Base-by-base conservation (phyloP, 768 basidiomycete species). In the Austroboletus festivus region DNA sequence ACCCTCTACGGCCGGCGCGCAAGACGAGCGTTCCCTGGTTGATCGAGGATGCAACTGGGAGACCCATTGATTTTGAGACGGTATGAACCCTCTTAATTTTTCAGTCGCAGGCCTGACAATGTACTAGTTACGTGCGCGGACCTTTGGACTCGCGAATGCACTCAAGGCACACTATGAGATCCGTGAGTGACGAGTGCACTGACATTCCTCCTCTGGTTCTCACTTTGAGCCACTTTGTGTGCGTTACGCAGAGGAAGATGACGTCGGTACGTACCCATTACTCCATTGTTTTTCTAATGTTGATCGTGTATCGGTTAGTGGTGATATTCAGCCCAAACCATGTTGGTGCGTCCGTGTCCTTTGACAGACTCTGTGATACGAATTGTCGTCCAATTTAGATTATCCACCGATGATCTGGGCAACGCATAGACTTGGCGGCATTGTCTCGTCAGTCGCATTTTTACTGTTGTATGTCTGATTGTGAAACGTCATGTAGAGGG, bases 251-350 rank as follows among this genome's bases (percentile, higher is more conserved):
- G 82, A 65, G 50, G 69, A 73, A 19, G 63, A 74, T 42, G 79
- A 82, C 50, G 73, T 80, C 26, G 80, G 82, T 83, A 59, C 7
- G 68, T 65, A 31, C 42, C 8, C 7, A 9, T 24, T 13, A 34
- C 30, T 20, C 42, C 5, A 38, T n/a, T 5, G 16, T 8, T 28
- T n/a, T 42, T 15, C 13, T 44, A 23, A 24, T 50, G 38, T 37
- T 58, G 23, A 58, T 30, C 16, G 22, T 48, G 16, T 45, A 5
- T 13, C 18, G 5, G 19, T 19, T 39, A 83, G 84, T 83, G 37
- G 81, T 82, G 57, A 56, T 86, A 31, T 80, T 80, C 63, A 80
- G 82, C 53, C 79, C 81, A 12, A 86, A 86, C 54, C 73, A 83
- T 59, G 68, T 80, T 22, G 82, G 84, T 84, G 45, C 54, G 68